A percentile compares a stretch with the other conserved stretches of the same genome.
These are phyloP conservation scores for Rhizophagus sp. DNA, from an alignment of 192 early-diverging fungal species.

Conservation along the genomic window DNA sequence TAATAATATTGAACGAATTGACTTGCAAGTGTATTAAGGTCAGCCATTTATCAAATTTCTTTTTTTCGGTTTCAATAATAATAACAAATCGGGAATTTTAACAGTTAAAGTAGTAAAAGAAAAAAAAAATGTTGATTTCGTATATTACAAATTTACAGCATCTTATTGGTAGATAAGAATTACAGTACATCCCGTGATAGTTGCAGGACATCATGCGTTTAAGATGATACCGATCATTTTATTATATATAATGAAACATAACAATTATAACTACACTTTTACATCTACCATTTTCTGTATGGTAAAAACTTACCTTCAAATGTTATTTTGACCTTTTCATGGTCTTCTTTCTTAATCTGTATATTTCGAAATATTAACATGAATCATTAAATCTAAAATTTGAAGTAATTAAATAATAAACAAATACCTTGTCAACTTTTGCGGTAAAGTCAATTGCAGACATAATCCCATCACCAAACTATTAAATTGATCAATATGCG, in stretches of 20 bases:
- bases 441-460: constrained; percentile 48
- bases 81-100: not conserved
- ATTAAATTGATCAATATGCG: not conserved
- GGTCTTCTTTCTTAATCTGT: constrained; percentile 34
- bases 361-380: not conserved
- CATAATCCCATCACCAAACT: constrained; percentile 58
- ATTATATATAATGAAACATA: too few relatives aligned
- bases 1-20: constrained; percentile 87
- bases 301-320: constrained; percentile 50
- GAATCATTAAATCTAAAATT: not conserved
- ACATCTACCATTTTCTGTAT: constrained; percentile 37
- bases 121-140: not conserved
- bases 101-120: not conserved
- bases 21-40: constrained; percentile 49
- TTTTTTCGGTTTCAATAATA: not conserved
- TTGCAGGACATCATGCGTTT: too few relatives aligned
- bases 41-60: not conserved
- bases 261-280: too few relatives aligned
- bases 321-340: constrained; percentile 42
- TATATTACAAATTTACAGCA: not conserved
- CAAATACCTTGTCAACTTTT: constrained; percentile 41
- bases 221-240: too few relatives aligned
- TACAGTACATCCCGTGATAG: too few relatives aligned
- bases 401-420: not conserved
- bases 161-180: not conserved